phyloP scores from a whole-genome alignment of 2,329 filamentous ascomycete species.

The Fusarium kyushuense region DNA sequence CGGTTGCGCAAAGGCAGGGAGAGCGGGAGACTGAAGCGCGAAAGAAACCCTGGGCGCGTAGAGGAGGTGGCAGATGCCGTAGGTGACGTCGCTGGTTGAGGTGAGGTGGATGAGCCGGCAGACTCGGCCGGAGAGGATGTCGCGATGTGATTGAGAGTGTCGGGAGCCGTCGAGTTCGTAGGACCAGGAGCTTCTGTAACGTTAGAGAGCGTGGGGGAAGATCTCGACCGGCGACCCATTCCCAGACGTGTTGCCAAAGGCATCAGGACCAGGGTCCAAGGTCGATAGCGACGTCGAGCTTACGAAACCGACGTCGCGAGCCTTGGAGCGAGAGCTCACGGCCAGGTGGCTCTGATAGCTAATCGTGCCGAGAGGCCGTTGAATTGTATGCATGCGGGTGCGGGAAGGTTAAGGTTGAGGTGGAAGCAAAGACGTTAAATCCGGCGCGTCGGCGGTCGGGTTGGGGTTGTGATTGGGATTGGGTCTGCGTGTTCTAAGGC shows the following conservation, averaged over 20 bases:
- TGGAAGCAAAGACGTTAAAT: constrained; percentile 26
- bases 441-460: constrained; percentile 28
- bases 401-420: constrained; percentile 14
- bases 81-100: constrained; percentile 39
- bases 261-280: constrained; percentile 45
- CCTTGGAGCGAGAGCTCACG: constrained; percentile 34
- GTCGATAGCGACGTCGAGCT: constrained; percentile 40
- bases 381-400: constrained; percentile 30
- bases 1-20: constrained; percentile 63
- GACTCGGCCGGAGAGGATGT: constrained; percentile 49
- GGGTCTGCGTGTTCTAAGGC: constrained; percentile 31
- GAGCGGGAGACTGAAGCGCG: constrained; percentile 64
- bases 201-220: constrained; percentile 53
- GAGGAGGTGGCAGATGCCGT: constrained; percentile 43
- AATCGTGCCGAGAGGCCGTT: constrained; percentile 33
- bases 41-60: constrained; percentile 59
- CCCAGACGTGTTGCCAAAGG: constrained; percentile 47
- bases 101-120: constrained; percentile 54
- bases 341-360: constrained; percentile 18
- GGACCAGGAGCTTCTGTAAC: constrained; percentile 55
- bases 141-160: constrained; percentile 54
- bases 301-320: constrained; percentile 37
- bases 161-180: constrained; percentile 53
- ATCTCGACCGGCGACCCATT: constrained; percentile 48
- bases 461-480: constrained; percentile 12